Evolutionary conservation across 306 rosid species (phyloP).

Genomic region (Castanea crenata): DNA sequence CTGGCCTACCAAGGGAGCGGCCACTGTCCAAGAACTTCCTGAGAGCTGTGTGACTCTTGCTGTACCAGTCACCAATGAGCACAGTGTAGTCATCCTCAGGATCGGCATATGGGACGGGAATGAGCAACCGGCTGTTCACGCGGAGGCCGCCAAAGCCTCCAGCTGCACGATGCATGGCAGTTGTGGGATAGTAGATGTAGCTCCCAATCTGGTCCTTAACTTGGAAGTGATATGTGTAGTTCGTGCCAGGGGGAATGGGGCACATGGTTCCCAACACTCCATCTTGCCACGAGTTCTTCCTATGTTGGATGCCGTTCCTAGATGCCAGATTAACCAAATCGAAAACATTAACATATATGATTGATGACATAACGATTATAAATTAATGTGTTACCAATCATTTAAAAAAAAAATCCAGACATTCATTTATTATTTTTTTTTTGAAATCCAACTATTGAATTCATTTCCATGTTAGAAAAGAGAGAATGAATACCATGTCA

Average conservation of each 20-base stretch:
- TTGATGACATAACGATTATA: too few species aligned
- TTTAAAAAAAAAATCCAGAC: too few species aligned
- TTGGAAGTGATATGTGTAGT: constrained; percentile 69
- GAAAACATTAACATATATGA: background rate
- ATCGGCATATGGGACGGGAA: constrained; percentile 77
- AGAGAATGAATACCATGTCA: constrained; percentile 42
- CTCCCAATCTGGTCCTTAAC: constrained; percentile 89
- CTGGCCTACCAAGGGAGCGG: constrained; percentile 51
- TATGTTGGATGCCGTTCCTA: constrained; percentile 71
- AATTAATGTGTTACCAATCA: too few species aligned
- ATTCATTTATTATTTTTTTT: too few species aligned
- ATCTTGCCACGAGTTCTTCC: constrained; percentile 89
- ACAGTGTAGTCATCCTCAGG: constrained; percentile 89
- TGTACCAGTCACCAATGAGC: constrained; percentile 76
- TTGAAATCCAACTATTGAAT: too few species aligned
- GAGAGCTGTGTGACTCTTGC: constrained; percentile 59
- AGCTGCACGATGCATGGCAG: constrained; percentile 55
- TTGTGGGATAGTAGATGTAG: constrained; percentile 59
- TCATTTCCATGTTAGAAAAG: too few species aligned
- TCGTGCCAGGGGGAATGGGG: constrained; percentile 64
- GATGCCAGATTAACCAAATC: background rate
- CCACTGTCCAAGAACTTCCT: constrained; percentile 54
- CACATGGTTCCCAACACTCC: constrained; percentile 71
- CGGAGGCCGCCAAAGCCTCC: constrained; percentile 81
- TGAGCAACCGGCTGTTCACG: constrained; percentile 56